Evolutionary conservation across 352 stramenopile species (phyloP).

Genomic region (Phytophthora foliorum): DNA sequence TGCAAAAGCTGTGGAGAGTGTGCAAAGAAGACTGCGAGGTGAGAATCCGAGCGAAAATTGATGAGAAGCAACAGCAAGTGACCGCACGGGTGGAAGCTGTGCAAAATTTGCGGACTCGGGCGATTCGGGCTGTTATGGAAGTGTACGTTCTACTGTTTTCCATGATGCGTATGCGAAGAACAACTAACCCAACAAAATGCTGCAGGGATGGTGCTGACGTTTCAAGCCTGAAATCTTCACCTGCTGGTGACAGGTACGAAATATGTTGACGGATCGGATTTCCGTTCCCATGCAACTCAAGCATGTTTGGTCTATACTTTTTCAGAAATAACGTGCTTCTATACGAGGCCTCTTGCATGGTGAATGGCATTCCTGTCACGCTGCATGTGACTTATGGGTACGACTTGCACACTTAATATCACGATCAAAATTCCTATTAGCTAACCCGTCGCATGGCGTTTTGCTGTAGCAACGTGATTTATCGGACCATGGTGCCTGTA

Average conservation of each 20-base stretch:
- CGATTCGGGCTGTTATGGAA: slow-evolving; percentile 69
- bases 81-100: slow-evolving; percentile 64
- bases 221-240: slow-evolving; percentile 50
- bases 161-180: background rate
- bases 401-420: background rate
- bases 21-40: slow-evolving; percentile 64
- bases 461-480: slow-evolving; percentile 61
- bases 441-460: slow-evolving; percentile 3
- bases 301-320: background rate
- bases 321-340: slow-evolving; percentile 77
- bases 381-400: slow-evolving; percentile 86
- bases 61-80: slow-evolving; percentile 86
- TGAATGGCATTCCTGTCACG: slow-evolving; percentile 76
- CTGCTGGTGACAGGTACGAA: slow-evolving; percentile 42
- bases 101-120: slow-evolving; percentile 64
- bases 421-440: background rate
- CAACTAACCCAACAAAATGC: background rate
- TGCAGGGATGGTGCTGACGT: slow-evolving; percentile 58
- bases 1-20: slow-evolving; percentile 72
- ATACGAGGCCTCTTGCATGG: slow-evolving; percentile 81
- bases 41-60: slow-evolving; percentile 75
- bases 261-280: background rate
- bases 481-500: slow-evolving; percentile 80
- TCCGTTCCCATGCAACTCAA: background rate
- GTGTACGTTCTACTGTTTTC: slow-evolving; percentile 49